Evolutionary conservation across 176 grass and related monocot genomes (phyloP).

Genomic region (Tuctoria greenei): DNA sequence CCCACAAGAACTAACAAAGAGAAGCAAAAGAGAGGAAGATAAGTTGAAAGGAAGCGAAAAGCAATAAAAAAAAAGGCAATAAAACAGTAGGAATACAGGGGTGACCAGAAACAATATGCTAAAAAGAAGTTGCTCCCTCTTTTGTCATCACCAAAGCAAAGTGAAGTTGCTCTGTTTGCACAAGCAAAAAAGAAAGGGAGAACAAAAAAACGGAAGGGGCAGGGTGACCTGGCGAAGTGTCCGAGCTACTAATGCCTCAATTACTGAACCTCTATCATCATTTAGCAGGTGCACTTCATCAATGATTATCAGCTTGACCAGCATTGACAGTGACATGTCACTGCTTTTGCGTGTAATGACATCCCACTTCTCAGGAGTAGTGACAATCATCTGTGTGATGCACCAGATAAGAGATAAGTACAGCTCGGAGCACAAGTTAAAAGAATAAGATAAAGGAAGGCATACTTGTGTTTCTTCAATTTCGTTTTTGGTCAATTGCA

Average conservation of each 20-base stretch:
- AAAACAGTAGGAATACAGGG: neutral
- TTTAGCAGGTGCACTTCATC: conserved; percentile 97
- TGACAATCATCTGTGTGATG: conserved; percentile 86
- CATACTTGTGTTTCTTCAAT: conserved; percentile 83
- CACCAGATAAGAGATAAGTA: conserved; percentile 39
- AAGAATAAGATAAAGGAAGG: conserved; percentile 22
- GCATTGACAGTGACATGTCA: conserved; percentile 96
- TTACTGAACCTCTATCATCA: conserved; percentile 97
- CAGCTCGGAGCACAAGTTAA: conserved; percentile 16
- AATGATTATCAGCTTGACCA: conserved; percentile 95
- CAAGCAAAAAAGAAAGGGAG: neutral
- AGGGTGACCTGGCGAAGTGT: conserved; percentile 77
- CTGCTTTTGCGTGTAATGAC: conserved; percentile 99
- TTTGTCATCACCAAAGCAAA: conserved; percentile 12
- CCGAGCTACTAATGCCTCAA: conserved; percentile 92
- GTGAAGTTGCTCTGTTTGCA: neutral
- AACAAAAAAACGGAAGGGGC: neutral
- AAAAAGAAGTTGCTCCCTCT: neutral
- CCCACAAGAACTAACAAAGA: neutral
- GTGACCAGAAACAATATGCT: neutral
- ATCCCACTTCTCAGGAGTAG: conserved; percentile 98
- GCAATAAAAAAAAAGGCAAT: neutral
- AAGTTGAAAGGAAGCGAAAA: neutral
- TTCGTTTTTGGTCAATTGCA: conserved; percentile 94
- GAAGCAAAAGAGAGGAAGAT: neutral